phyloP scores from a whole-genome alignment of 768 basidiomycete genomes.

The Sutorius australiensis region DNA sequence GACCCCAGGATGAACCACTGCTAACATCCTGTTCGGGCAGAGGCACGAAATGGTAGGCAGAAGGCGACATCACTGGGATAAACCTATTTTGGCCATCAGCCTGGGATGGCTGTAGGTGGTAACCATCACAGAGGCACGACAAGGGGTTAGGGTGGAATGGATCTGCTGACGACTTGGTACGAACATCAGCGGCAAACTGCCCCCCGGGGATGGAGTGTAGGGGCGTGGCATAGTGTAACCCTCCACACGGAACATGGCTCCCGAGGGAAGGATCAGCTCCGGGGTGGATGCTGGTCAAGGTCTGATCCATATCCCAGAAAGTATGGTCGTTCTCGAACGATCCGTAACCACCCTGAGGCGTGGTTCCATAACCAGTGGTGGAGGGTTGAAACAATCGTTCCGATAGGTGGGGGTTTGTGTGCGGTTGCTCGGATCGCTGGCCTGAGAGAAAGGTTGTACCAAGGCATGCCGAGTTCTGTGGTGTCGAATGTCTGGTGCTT shows the following conservation, averaged over 20 bases:
- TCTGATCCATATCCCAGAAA: neutral
- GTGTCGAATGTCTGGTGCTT: neutral
- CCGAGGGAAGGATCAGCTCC: neutral
- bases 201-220: constrained; percentile 1
- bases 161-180: neutral
- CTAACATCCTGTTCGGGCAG: constrained; percentile 1
- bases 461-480: neutral
- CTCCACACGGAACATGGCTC: neutral
- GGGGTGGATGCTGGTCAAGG: neutral
- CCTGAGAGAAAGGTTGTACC: neutral
- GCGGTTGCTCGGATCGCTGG: neutral
- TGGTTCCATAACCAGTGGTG: neutral
- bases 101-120: constrained; percentile 1
- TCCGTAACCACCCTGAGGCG: neutral
- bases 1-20: neutral
- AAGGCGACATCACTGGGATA: neutral
- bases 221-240: neutral
- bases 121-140: neutral
- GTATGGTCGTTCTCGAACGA: neutral
- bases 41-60: constrained; percentile 1
- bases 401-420: neutral
- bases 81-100: constrained; percentile 1
- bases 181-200: constrained; percentile 3
- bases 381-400: neutral
- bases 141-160: neutral